Percentiles rank a stretch among this genome's conserved stretches.
Evolutionary conservation across 306 rosid species (phyloP).

Genomic region (Quercus engelmannii): DNA sequence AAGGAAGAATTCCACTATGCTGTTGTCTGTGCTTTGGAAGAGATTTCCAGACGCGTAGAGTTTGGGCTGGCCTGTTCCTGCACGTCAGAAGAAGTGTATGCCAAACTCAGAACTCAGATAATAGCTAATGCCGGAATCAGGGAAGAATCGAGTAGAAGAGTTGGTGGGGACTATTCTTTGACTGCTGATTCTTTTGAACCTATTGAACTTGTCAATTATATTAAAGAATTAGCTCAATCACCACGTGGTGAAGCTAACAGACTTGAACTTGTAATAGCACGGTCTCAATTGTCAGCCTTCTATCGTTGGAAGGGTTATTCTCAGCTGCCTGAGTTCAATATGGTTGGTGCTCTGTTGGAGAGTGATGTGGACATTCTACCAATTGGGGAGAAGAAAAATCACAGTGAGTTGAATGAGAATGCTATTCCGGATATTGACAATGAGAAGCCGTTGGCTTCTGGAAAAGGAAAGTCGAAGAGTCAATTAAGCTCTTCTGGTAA

Average conservation of each 20-base stretch:
- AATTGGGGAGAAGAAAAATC: slow-evolving; percentile 22
- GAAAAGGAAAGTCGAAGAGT: slow-evolving; percentile 16
- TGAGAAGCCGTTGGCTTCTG: neutral
- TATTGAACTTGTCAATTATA: slow-evolving; percentile 41
- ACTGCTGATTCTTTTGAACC: slow-evolving; percentile 57
- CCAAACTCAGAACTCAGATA: slow-evolving; percentile 43
- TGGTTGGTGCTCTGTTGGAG: slow-evolving; percentile 38
- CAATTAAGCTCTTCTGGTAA: slow-evolving; percentile 21
- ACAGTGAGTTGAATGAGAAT: slow-evolving; percentile 23
- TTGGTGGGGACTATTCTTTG: slow-evolving; percentile 43
- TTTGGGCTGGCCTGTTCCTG: slow-evolving; percentile 72
- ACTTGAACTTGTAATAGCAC: slow-evolving; percentile 40
- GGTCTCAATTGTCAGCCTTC: slow-evolving; percentile 55
- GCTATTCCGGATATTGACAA: neutral
- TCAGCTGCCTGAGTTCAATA: slow-evolving; percentile 47
- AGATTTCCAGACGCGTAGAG: slow-evolving; percentile 74
- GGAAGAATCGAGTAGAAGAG: slow-evolving; percentile 47
- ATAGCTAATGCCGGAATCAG: slow-evolving; percentile 53
- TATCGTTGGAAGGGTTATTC: slow-evolving; percentile 59
- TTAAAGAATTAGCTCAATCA: slow-evolving; percentile 47
- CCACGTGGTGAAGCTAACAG: slow-evolving; percentile 44
- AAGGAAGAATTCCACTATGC: slow-evolving; percentile 53
- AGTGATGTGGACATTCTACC: slow-evolving; percentile 33
- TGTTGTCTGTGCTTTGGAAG: slow-evolving; percentile 67
- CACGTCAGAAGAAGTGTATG: slow-evolving; percentile 45